Evolutionary conservation across 768 basidiomycete species (phyloP), one percentile per base, ranked within the genome.

Genomic region (Filobasidium wieringae): DNA sequence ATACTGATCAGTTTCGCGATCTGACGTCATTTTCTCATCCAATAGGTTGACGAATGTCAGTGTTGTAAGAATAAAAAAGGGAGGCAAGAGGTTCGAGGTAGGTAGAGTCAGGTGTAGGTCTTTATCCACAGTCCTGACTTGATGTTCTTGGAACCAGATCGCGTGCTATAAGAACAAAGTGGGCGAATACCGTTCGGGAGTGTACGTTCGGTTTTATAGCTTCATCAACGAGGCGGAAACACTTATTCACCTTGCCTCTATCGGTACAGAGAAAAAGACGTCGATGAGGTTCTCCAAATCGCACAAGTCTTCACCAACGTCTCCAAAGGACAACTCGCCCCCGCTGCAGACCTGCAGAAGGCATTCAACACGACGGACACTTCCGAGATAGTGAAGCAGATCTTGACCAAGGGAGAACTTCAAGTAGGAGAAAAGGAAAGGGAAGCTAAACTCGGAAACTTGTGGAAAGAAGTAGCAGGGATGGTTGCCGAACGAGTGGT

Each of bases 101-200:
- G n/a, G 76, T 70, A 22, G 19, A 27, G 30, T 7, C n/a, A 29
- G 27, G 17, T 24, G 17, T 19, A 4, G 14, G 43, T 22, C 5
- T 14, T 14, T 47, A 24, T 1, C 22, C 29, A 39, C 31, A 31
- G 9, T 31, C 43, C 22, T 19, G 15, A 31, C 36, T 51, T 34
- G 50, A 33, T 34, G 8, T 15, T 49, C 17, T n/a, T 19, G 9
- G 53, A 8, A 15, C 27, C 62, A 86, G 93, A 87, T 99, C 67
- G 93, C 95, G 34, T 95, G 91, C 75, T 99, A 97, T 78, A 93
- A 96, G 79, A 99, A 99, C 76, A 96, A 96, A 76, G 95, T 99
- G 27, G 88, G 92, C 66, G 92, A 95, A 72, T 99, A 85, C 82
- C 78, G 95, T 58, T 88, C 81, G 58, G 91, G 91, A 61, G 86